A percentile compares a stretch with the other conserved stretches of the same genome.
Conservation (phyloP, 108 stramenopile species). For the Tribonema minus region DNA sequence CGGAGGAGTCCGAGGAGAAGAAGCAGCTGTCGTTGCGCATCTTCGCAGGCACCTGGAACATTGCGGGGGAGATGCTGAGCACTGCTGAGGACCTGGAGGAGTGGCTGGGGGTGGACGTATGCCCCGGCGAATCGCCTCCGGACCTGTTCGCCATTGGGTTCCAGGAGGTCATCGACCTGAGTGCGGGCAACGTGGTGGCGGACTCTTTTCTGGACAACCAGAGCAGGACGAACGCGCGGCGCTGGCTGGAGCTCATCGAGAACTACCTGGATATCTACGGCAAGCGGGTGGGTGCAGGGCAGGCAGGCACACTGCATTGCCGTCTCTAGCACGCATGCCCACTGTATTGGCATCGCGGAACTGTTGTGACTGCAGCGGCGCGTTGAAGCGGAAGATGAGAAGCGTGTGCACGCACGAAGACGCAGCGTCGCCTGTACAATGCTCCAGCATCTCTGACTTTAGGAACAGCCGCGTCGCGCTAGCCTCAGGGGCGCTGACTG, state of each 20-base stretch:
- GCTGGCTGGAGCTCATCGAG: constrained; percentile 5
- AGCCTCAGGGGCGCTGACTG: too few species aligned
- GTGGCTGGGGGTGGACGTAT: constrained; percentile 20
- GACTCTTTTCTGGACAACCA: constrained; percentile 20
- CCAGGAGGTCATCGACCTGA: constrained; percentile 51
- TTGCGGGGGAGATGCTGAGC: not conserved
- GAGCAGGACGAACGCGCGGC: constrained; percentile 11
- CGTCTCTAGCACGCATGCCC: not conserved
- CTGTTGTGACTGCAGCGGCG: not conserved
- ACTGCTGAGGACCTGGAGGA: constrained; percentile 21
- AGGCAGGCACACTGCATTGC: not conserved
- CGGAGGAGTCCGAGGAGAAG: too few species aligned
- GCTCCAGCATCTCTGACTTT: too few species aligned
- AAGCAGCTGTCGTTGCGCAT: too few species aligned
- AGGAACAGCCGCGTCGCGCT: too few species aligned
- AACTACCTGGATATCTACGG: constrained; percentile 14
- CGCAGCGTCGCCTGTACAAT: too few species aligned
- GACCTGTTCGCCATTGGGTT: constrained; percentile 52
- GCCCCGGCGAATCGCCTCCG: constrained; percentile 13
- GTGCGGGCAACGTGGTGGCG: constrained; percentile 21
- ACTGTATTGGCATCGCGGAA: not conserved
- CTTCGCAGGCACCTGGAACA: too few species aligned
- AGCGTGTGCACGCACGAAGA: too few species aligned
- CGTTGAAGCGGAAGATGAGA: too few species aligned
- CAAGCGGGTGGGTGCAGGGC: not conserved